Evolutionary conservation across 2,329 filamentous ascomycete genomes (phyloP), one percentile per base, ranked within the genome.

Genomic region (Acrocalymma vagum): DNA sequence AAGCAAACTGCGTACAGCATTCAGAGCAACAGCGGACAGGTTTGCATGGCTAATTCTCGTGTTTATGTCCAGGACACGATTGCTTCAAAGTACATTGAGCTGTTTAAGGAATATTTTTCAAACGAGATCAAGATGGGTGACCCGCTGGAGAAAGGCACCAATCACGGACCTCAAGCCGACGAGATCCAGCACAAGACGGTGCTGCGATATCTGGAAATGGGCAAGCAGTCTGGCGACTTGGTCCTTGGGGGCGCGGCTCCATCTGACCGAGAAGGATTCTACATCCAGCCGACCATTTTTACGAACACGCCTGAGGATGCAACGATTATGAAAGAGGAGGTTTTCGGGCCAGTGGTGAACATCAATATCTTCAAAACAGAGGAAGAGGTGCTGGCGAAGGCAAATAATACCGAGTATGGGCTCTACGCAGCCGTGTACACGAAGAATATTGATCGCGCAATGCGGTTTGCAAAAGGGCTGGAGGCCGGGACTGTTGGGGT

Each of bases 361-460:
- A 90, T 87, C 74, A 78, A 93, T 48, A 86, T 88, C 59, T 86
- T 87, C 29, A 81, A 85, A 26, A 88, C 86, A 4, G 80, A 93
- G 38, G 86, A 92, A 58, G 87, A 90, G 35, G 88, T 88, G 14
- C 83, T 93, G 54, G 81, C 85, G 15, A 78, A 92, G 49, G 90
- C 93, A 72, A 94, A 94, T 75, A 77, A 76, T 47, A 93, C 93
- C 71, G 87, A 91, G 71, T 94, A 91, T 70, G 89, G 89, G 51
- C 91, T 94, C 71, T 90, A 89, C 55, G 85, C 85, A 5, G 87
- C 89, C 44, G 88, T 93, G 71, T 94, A 92, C 76, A 94, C 89
- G 8, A 70, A 69, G 40, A 55, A 70, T 45, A 62, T 70, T 20
- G 57, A 62, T 33, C 56, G 65, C 14, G 67, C 71, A 4, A 29